Evolutionary conservation across 257 asterid species (phyloP).

Genomic region (Solanum peruvianum): DNA sequence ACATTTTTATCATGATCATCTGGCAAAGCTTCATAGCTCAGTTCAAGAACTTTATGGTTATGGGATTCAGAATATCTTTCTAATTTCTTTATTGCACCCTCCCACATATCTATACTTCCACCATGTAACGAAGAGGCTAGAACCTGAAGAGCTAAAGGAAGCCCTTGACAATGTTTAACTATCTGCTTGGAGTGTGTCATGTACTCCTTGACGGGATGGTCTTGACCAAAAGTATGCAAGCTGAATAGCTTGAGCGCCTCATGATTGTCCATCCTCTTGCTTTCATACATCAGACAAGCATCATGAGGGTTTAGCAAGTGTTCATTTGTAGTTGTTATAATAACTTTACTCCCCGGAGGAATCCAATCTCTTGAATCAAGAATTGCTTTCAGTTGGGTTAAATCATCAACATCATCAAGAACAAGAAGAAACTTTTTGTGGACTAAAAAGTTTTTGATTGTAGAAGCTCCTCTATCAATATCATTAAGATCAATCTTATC

Average conservation of each 20-base stretch:
- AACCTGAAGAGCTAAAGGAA: slow-evolving; percentile 10
- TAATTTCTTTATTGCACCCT: neutral
- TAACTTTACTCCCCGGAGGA: slow-evolving; percentile 7
- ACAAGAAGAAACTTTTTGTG: slow-evolving; percentile 1
- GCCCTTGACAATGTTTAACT: neutral
- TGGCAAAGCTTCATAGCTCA: slow-evolving; percentile 5
- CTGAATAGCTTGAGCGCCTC: slow-evolving; percentile 4
- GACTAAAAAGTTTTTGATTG: neutral
- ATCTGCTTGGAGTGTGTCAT: neutral
- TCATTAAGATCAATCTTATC: neutral
- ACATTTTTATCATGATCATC: slow-evolving; percentile 1
- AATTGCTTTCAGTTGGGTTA: neutral
- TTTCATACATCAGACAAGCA: neutral
- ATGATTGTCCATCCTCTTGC: neutral
- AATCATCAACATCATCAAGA: slow-evolving; percentile 8
- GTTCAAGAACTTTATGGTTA: neutral
- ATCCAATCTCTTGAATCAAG: slow-evolving; percentile 3
- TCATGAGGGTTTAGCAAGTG: neutral
- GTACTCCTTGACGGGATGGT: slow-evolving; percentile 2
- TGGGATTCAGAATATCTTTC: neutral
- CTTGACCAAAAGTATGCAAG: slow-evolving; percentile 7
- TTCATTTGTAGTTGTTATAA: slow-evolving; percentile 2
- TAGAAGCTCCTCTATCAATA: neutral
- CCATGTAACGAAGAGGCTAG: slow-evolving; percentile 4
- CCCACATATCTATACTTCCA: neutral